Evolutionary conservation across 352 stramenopile genomes (phyloP).

Genomic region (Phytophthora multivora): DNA sequence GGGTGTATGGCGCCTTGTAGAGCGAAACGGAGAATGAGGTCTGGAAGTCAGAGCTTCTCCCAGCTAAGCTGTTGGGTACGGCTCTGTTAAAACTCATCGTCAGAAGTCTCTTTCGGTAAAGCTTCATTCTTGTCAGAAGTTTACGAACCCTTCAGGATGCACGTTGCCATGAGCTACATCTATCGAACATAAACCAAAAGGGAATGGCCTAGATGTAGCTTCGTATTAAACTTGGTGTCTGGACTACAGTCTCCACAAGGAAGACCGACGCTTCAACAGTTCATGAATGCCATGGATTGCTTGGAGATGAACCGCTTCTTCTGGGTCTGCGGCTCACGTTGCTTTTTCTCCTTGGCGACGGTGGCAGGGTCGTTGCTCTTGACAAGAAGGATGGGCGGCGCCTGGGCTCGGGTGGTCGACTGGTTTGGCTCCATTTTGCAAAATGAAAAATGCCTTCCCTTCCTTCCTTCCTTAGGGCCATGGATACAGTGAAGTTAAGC

Average conservation of each 20-base stretch:
- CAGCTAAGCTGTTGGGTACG: neutral
- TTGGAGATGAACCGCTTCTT: conserved; percentile 31
- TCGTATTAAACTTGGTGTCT: neutral
- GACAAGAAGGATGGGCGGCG: conserved; percentile 5
- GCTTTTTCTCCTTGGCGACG: conserved; percentile 12
- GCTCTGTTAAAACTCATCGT: neutral
- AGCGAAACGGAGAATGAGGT: conserved; percentile 16
- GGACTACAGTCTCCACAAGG: neutral
- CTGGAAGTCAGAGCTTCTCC: neutral
- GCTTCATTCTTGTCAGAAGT: neutral
- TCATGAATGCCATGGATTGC: conserved; percentile 28
- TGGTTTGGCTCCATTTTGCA: conserved; percentile 18
- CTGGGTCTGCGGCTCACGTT: neutral
- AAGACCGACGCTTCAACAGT: conserved; percentile 3
- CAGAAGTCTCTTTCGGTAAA: neutral
- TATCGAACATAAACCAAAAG: no score
- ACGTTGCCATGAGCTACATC: no score
- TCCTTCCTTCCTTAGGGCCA: neutral
- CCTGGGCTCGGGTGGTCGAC: neutral
- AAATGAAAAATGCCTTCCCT: no score
- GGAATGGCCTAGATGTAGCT: no score
- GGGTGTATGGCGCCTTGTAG: neutral
- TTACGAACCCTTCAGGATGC: no score
- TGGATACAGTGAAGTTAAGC: neutral
- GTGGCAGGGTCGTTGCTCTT: conserved; percentile 1